phyloP scores from a whole-genome alignment of 2,329 filamentous ascomycete genomes.

The Fusarium xyrophilum region DNA sequence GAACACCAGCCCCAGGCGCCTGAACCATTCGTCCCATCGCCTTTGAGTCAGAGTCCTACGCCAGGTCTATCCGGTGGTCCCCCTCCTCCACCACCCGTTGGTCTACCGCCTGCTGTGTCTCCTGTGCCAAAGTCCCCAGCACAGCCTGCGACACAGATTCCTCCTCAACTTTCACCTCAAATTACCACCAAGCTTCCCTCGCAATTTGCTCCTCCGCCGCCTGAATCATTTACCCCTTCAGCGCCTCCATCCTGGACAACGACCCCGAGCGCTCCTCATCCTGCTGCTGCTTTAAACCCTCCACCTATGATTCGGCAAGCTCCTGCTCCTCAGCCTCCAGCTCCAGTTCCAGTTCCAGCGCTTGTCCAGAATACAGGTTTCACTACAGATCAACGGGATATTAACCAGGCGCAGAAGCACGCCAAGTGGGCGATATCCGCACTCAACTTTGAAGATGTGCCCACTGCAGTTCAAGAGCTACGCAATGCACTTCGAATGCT shows the following conservation, averaged over 20 bases:
- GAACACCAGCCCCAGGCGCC: conserved; percentile 16
- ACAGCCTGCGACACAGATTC: conserved; percentile 34
- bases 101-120: conserved; percentile 20
- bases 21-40: conserved; percentile 47
- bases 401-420: conserved; percentile 88
- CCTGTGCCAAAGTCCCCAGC: conserved; percentile 18
- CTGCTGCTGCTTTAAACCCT: conserved; percentile 25
- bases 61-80: conserved; percentile 34
- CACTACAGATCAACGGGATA: conserved; percentile 58
- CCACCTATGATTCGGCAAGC: conserved; percentile 33
- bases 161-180: conserved; percentile 42
- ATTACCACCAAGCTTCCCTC: conserved; percentile 39
- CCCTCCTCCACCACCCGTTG: conserved; percentile 22
- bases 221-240: conserved; percentile 31
- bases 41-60: conserved; percentile 44
- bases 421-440: conserved; percentile 97
- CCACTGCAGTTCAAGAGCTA: conserved; percentile 87
- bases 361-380: conserved; percentile 14
- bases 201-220: conserved; percentile 35
- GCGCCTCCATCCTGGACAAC: conserved; percentile 34
- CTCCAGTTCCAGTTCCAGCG: conserved; percentile 7
- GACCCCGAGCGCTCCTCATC: conserved; percentile 33
- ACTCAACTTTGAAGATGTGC: conserved; percentile 93
- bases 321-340: conserved; percentile 19
- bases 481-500: conserved; percentile 74